Percentiles rank a stretch among this genome's conserved stretches.
These are phyloP conservation scores for Cystobasidium onofrii DNA, from an alignment of 768 basidiomycete genomes.

Conservation along the genomic window DNA sequence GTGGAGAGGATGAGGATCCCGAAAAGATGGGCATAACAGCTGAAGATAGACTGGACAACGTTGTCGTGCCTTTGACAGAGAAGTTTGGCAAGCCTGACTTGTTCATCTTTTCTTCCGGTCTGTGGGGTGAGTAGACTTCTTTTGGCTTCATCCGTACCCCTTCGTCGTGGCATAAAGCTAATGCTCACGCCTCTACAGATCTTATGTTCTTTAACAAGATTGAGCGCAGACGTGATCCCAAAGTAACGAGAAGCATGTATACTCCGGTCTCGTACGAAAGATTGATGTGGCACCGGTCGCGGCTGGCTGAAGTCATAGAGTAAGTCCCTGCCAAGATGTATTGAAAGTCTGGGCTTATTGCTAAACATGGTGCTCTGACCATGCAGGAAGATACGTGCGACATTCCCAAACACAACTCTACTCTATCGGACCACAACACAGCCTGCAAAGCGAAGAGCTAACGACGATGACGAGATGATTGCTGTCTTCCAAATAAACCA, in stretches of 20 bases:
- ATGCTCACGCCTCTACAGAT: not conserved
- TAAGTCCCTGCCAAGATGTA: not conserved
- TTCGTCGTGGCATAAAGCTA: too few species aligned
- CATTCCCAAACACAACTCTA: not conserved
- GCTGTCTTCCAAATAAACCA: conserved; percentile 25
- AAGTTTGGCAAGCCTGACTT: conserved; percentile 20
- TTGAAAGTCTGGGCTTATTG: not conserved
- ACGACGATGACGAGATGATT: conserved; percentile 14
- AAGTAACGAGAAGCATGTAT: not conserved
- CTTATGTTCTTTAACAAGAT: conserved; percentile 23
- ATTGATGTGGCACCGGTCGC: conserved; percentile 19
- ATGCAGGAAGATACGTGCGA: not conserved
- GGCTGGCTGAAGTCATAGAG: conserved; percentile 15
- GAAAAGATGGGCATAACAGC: not conserved
- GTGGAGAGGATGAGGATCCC: not conserved
- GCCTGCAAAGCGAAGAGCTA: not conserved
- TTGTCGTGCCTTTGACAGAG: conserved; percentile 4
- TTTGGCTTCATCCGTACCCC: not conserved
- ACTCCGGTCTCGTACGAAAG: not conserved
- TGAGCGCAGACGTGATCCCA: not conserved
- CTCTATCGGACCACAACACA: conserved; percentile 15
- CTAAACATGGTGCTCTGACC: not conserved
- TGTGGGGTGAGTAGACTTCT: conserved; percentile 24
- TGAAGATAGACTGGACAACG: conserved; percentile 12
- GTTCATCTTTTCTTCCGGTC: conserved; percentile 19